These are phyloP conservation scores for Aureobasidium mangrovei DNA, from an alignment of 2,329 filamentous ascomycete genomes.

Conservation along the genomic window DNA sequence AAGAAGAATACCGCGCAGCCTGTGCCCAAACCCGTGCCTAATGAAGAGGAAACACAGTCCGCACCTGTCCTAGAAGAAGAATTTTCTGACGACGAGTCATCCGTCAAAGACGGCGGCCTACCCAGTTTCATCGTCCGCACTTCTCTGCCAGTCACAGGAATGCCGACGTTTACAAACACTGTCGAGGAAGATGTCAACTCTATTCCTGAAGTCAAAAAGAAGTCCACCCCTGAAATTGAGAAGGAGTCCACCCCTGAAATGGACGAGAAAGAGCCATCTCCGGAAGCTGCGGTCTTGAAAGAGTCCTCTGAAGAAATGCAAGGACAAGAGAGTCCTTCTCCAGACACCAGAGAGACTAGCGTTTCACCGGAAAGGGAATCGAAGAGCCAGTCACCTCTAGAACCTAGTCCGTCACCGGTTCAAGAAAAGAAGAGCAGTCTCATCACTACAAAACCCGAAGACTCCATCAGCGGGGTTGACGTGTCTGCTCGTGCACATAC, in stretches of 20 bases:
- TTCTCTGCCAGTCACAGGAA: background rate
- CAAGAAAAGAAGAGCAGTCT: constrained; percentile 2
- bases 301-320: background rate
- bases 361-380: background rate
- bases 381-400: background rate
- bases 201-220: too few species aligned
- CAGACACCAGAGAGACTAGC: constrained; percentile 1
- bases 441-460: background rate
- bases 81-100: background rate
- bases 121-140: background rate
- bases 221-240: too few species aligned
- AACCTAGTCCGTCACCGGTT: background rate
- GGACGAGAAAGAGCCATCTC: too few species aligned
- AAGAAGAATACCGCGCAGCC: background rate
- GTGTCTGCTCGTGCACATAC: too few species aligned
- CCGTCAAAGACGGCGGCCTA: background rate
- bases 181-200: background rate
- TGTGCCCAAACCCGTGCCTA: background rate
- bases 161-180: background rate
- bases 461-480: background rate
- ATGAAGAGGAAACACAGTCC: background rate
- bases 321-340: background rate
- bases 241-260: too few species aligned
- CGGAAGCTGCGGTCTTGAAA: background rate
- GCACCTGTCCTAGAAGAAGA: background rate